Base-by-base conservation (phyloP, 1,139 yeast species). In the Candida neerlandica region DNA sequence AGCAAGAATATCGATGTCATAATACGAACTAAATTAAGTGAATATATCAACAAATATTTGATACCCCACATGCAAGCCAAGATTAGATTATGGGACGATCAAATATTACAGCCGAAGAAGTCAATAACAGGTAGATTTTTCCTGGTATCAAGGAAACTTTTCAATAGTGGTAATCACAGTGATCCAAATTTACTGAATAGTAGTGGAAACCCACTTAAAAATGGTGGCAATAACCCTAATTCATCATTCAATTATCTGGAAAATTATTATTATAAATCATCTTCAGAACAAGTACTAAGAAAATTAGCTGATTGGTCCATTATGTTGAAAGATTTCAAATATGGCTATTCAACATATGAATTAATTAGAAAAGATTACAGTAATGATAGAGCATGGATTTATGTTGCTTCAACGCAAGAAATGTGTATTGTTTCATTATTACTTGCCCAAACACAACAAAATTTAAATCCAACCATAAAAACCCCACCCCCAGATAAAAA, bases 291-390 rank as follows among this genome's bases (percentile, higher is more conserved):
- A 58, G 78, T 82, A 44, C 75, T 91, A 32, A 73, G 98, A 46
- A 87, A 88, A 61, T 71, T 94, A 40, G 98, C 96, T 0, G 99
- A 94, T 65, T 90, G 96, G 90, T 84, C 94, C 6, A 81, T 94
- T 58, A 89, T 94, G 82, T 70, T 92, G 21, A 82, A 92, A 43
- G 97, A 94, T 67, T 94, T 88, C 73, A 86, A 86, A 63, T 85
- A 84, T 55, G 95, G 98, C 7, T 86, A 88, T 62, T 77, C 89
- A 1, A 86, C 92, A 0, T 94, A 94, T 64, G 98, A 94, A 53
- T 66, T 89, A 51, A 76, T 91, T 37, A 86, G 86, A 55, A 86
- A 88, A 58, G 97, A 92, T 63, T 86, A 85, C 58, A 76, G 83
- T 34, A 81, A 80, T 54, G 96, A 88, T 59, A 87, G 86, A 66